Percentiles rank a stretch among this genome's conserved stretches.
Conservation (phyloP, 768 basidiomycete genomes). For the Kwoniella sp. region DNA sequence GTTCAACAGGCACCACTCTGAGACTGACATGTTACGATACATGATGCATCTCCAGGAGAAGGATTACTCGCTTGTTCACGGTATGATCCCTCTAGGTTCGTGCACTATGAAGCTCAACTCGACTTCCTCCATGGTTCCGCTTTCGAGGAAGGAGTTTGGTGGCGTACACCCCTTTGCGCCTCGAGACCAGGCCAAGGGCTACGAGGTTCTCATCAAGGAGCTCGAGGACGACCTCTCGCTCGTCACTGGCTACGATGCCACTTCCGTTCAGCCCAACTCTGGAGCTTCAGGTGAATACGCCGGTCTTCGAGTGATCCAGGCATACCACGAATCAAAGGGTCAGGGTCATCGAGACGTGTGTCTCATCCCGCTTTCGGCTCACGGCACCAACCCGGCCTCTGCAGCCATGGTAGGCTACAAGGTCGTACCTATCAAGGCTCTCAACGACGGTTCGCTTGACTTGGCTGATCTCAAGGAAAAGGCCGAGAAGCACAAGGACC, state of each 20-base stretch:
- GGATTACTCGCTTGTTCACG: slow-evolving; percentile 90
- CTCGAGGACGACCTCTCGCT: slow-evolving; percentile 85
- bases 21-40: slow-evolving; percentile 98
- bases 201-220: slow-evolving; percentile 80
- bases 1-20: slow-evolving; percentile 95
- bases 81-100: slow-evolving; percentile 93
- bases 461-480: slow-evolving; percentile 75
- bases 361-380: slow-evolving; percentile 90
- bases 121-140: slow-evolving; percentile 94
- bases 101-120: slow-evolving; percentile 99
- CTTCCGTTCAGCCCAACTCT: slow-evolving; percentile 97
- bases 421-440: slow-evolving; percentile 91
- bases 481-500: slow-evolving; percentile 86
- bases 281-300: slow-evolving; percentile 98
- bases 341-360: slow-evolving; percentile 86
- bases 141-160: slow-evolving; percentile 92
- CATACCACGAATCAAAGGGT: slow-evolving; percentile 87
- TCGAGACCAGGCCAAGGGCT: slow-evolving; percentile 83
- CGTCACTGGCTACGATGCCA: slow-evolving; percentile 94
- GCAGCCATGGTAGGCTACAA: slow-evolving; percentile 97
- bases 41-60: slow-evolving; percentile 91
- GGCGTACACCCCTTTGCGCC: slow-evolving; percentile 92
- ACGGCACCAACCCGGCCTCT: slow-evolving; percentile 97
- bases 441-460: slow-evolving; percentile 83
- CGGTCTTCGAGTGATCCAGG: slow-evolving; percentile 89